Evolutionary conservation across 768 basidiomycete species (phyloP).

Genomic region (Solioccasus polychromus): DNA sequence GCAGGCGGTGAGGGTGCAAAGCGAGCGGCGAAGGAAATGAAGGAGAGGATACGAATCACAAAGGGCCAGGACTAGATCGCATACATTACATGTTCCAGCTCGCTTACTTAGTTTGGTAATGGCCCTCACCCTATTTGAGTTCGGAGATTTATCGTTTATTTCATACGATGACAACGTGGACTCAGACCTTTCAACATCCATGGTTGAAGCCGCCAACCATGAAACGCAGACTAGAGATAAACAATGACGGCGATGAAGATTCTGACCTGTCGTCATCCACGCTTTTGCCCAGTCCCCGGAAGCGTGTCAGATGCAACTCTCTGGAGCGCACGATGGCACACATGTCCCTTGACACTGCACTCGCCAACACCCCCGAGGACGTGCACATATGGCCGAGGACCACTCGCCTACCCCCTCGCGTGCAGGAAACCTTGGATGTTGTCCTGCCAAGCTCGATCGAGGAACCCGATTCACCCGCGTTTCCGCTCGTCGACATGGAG

Average conservation of each 20-base stretch:
- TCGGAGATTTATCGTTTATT: too few relatives aligned
- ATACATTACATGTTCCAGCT: slow-evolving; percentile 8
- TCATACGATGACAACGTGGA: slow-evolving; percentile 34
- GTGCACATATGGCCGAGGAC: slow-evolving; percentile 16
- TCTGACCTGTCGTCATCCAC: slow-evolving; percentile 23
- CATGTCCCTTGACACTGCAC: slow-evolving; percentile 34
- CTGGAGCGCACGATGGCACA: slow-evolving; percentile 60
- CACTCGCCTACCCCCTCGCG: slow-evolving; percentile 6
- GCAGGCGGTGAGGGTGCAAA: slow-evolving; percentile 66
- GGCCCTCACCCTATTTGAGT: too few relatives aligned
- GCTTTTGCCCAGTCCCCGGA: slow-evolving; percentile 40
- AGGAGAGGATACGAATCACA: slow-evolving; percentile 32
- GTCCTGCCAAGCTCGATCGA: slow-evolving; percentile 40
- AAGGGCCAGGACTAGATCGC: slow-evolving; percentile 19
- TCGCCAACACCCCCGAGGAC: slow-evolving; percentile 11
- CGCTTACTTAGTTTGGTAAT: too few relatives aligned
- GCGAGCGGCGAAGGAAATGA: slow-evolving; percentile 52
- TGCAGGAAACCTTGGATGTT: slow-evolving; percentile 10
- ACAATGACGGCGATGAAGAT: slow-evolving; percentile 18
- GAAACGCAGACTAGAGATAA: slow-evolving; percentile 38
- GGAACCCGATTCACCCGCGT: slow-evolving; percentile 36
- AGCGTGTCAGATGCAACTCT: slow-evolving; percentile 47
- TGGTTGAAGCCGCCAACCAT: slow-evolving; percentile 40
- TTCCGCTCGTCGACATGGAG: slow-evolving; percentile 56
- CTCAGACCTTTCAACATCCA: slow-evolving; percentile 38